A percentile compares a stretch with the other conserved stretches of the same genome.
Conservation (phyloP, 805 yeast species). For the Ogataea paraovalis region DNA sequence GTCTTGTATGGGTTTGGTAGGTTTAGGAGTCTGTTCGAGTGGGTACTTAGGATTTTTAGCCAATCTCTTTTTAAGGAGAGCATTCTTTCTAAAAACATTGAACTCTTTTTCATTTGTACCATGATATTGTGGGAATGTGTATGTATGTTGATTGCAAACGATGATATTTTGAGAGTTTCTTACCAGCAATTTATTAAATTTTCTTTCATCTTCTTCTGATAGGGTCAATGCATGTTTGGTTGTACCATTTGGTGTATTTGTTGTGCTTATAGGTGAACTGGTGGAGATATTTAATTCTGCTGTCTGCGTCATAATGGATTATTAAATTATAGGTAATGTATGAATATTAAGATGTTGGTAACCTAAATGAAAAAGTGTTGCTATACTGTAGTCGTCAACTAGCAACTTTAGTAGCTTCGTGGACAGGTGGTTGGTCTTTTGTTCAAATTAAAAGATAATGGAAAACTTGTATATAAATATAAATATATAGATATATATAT, state of each 20-base stretch:
- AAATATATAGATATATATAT: too few relatives aligned
- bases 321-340: too few relatives aligned
- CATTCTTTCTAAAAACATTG: constrained; percentile 18
- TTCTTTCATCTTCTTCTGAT: neutral
- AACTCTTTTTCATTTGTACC: constrained; percentile 32
- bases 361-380: too few relatives aligned
- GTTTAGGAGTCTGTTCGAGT: constrained; percentile 1
- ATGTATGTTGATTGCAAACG: constrained; percentile 15
- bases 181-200: neutral
- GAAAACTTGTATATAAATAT: too few relatives aligned
- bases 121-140: constrained; percentile 28
- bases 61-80: constrained; percentile 22
- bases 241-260: neutral
- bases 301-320: too few relatives aligned
- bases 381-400: too few relatives aligned
- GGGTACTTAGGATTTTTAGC: constrained; percentile 18
- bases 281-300: neutral
- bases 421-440: too few relatives aligned
- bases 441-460: too few relatives aligned
- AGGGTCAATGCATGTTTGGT: neutral
- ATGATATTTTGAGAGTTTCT: constrained; percentile 9
- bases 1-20: neutral
- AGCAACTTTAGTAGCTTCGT: too few relatives aligned
- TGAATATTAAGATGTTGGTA: too few relatives aligned
- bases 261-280: neutral